Evolutionary conservation across 2,329 filamentous ascomycete genomes (phyloP).

Genomic region (Aciculosporium take): DNA sequence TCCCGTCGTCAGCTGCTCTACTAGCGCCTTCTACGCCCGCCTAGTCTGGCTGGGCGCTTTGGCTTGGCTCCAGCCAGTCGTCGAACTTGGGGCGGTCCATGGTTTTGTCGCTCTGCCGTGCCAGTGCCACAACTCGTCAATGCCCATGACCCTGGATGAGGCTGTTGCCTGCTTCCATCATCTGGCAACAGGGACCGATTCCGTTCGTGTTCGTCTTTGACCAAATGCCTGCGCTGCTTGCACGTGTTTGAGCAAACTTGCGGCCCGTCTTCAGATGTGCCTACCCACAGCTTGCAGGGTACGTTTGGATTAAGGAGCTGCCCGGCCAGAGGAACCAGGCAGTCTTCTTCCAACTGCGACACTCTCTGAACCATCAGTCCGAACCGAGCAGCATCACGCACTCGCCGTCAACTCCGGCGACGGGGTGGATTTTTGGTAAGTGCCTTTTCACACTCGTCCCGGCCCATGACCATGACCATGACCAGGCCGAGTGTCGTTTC

Average conservation of each 20-base stretch:
- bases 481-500: background rate
- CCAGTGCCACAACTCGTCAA: background rate
- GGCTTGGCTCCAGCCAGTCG: background rate
- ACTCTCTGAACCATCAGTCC: background rate
- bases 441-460: background rate
- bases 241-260: background rate
- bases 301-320: too few relatives aligned
- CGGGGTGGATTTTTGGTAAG: background rate
- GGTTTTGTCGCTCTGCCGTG: background rate
- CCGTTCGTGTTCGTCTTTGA: background rate
- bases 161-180: background rate
- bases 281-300: background rate
- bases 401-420: background rate
- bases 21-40: too few relatives aligned
- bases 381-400: background rate
- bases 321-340: too few relatives aligned
- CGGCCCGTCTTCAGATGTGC: background rate
- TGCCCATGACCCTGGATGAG: background rate
- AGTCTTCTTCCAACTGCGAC: too few relatives aligned
- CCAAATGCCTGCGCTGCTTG: background rate
- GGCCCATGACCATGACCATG: background rate
- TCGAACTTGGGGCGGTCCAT: background rate
- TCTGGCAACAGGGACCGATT: background rate
- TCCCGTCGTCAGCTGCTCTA: too few relatives aligned
- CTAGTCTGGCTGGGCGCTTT: background rate